phyloP scores from a whole-genome alignment of 2,329 filamentous ascomycete species.

The Monosporascus sp. region DNA sequence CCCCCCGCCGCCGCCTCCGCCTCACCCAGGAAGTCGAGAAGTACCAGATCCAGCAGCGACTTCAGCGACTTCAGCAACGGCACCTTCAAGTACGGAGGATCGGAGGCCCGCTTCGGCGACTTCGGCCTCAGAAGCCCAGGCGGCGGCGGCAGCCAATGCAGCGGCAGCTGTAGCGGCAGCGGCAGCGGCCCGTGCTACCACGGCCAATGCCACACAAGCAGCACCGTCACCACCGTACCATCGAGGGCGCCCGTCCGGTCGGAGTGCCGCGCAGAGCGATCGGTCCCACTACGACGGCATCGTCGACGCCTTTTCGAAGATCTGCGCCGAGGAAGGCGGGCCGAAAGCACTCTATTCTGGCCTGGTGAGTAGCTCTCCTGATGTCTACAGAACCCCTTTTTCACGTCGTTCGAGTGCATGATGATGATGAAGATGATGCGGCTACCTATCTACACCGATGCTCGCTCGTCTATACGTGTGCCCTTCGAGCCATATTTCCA shows the following conservation, averaged over 20 bases:
- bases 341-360: constrained; percentile 65
- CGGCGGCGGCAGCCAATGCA: background rate
- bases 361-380: constrained; percentile 36
- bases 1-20: constrained; percentile 7
- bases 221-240: constrained; percentile 6
- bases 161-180: background rate
- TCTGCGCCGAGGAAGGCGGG: constrained; percentile 68
- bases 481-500: background rate
- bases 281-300: constrained; percentile 56
- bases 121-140: too few species aligned
- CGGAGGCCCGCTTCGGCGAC: too few species aligned
- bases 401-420: too few species aligned
- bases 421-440: too few species aligned
- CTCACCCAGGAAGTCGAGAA: constrained; percentile 4
- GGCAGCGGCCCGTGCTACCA: background rate
- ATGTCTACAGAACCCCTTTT: too few species aligned
- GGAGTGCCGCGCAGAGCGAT: constrained; percentile 15
- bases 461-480: background rate
- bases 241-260: constrained; percentile 5
- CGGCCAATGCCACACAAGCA: background rate
- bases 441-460: too few species aligned
- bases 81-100: background rate
- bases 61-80: background rate
- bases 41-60: background rate
- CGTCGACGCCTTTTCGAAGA: constrained; percentile 64